phyloP scores from a whole-genome alignment of 83 land plant genomes.

The Picea abies region DNA sequence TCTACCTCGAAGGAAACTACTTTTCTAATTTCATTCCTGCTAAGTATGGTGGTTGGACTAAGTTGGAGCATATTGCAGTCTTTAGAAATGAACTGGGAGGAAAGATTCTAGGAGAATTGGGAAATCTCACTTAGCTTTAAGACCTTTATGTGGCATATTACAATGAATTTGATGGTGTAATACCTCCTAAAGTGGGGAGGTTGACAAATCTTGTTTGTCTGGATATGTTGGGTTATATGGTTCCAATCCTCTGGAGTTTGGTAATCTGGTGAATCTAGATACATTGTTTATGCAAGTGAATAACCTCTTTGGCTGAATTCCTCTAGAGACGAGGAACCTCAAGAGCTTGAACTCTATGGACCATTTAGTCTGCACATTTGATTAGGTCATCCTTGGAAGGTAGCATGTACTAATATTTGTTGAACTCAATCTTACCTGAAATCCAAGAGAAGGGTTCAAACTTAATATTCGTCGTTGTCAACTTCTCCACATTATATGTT shows the following conservation, averaged over 20 bases:
- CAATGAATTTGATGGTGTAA: slow-evolving; percentile 48
- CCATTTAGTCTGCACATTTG: too few species aligned
- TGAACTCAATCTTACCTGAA: too few species aligned
- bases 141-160: slow-evolving; percentile 44
- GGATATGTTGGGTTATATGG: slow-evolving; percentile 52
- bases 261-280: slow-evolving; percentile 44
- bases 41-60: too few species aligned
- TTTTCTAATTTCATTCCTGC: too few species aligned
- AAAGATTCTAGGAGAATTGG: slow-evolving; percentile 41
- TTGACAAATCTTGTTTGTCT: slow-evolving; percentile 49
- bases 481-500: too few species aligned
- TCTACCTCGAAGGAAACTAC: too few species aligned
- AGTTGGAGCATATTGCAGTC: too few species aligned
- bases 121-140: slow-evolving; percentile 34
- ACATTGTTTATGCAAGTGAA: slow-evolving; percentile 63
- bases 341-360: neutral
- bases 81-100: slow-evolving; percentile 9
- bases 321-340: slow-evolving; percentile 43
- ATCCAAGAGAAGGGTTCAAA: too few species aligned
- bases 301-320: slow-evolving; percentile 34
- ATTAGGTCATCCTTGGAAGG: too few species aligned
- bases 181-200: slow-evolving; percentile 67
- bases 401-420: too few species aligned
- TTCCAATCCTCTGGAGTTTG: slow-evolving; percentile 58
- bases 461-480: too few species aligned